Percentiles rank a stretch among this genome's conserved stretches.
phyloP scores from a whole-genome alignment of 768 basidiomycete genomes.

The Amanita thiersii region DNA sequence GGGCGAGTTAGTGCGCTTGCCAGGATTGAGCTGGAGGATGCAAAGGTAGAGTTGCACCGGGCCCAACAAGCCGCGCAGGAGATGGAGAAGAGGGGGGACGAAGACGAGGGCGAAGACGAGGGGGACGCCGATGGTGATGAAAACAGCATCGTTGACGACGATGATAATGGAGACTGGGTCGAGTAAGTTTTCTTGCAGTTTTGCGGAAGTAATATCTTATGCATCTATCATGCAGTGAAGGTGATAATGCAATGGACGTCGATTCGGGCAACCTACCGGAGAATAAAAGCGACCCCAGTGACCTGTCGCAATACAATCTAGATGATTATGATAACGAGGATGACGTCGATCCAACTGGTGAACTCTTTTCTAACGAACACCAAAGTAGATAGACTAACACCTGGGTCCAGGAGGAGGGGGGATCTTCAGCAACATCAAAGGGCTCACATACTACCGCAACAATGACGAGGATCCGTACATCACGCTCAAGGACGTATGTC shows the following conservation, averaged over 20 bases:
- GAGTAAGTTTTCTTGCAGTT: slow-evolving; percentile 56
- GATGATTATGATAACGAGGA: slow-evolving; percentile 94
- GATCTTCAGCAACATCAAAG: slow-evolving; percentile 94
- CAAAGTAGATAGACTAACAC: slow-evolving; percentile 2
- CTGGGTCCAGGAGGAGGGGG: slow-evolving; percentile 25
- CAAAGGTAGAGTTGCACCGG: slow-evolving; percentile 73
- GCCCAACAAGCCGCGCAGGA: slow-evolving; percentile 69
- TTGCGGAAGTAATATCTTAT: slow-evolving; percentile 7
- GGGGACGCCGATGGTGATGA: slow-evolving; percentile 36
- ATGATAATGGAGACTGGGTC: slow-evolving; percentile 64
- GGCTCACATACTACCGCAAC: slow-evolving; percentile 83
- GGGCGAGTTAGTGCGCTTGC: slow-evolving; percentile 85
- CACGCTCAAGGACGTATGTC: slow-evolving; percentile 81
- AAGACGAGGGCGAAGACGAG: slow-evolving; percentile 54
- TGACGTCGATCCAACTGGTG: slow-evolving; percentile 26
- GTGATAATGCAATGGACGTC: slow-evolving; percentile 55
- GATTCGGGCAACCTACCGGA: slow-evolving; percentile 29
- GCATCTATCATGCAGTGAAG: slow-evolving; percentile 23
- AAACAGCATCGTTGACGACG: slow-evolving; percentile 35
- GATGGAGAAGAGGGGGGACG: slow-evolving; percentile 63
- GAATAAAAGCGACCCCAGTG: slow-evolving; percentile 35
- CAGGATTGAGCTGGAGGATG: slow-evolving; percentile 84
- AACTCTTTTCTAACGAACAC: slow-evolving; percentile 12
- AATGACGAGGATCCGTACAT: slow-evolving; percentile 96
- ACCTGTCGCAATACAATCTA: slow-evolving; percentile 81